These are phyloP conservation scores for Lepidium aucheri DNA, from an alignment of 345 rosid genomes.

Conservation along the genomic window DNA sequence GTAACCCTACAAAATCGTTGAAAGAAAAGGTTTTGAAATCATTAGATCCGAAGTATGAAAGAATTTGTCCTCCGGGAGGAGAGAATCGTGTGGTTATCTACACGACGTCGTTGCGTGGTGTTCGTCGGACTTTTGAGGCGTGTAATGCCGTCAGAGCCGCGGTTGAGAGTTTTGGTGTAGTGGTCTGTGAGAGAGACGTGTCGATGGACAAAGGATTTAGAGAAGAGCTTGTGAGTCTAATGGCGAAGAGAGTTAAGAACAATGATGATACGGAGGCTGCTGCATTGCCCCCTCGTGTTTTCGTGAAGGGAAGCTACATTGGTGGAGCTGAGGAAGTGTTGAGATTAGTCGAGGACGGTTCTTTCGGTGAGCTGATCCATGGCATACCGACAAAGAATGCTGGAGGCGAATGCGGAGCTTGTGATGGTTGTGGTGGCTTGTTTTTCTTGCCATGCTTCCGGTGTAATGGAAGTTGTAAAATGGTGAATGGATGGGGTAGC, in stretches of 20 bases:
- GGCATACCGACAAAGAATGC: constrained; percentile 46
- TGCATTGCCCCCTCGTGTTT: constrained; percentile 58
- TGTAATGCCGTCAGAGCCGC: constrained; percentile 61
- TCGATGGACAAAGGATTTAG: constrained; percentile 74
- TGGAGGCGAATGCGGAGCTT: constrained; percentile 26
- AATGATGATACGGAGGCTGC: background rate
- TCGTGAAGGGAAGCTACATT: constrained; percentile 67
- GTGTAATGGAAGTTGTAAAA: constrained; percentile 77
- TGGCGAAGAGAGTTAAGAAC: constrained; percentile 30
- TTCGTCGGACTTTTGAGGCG: constrained; percentile 73
- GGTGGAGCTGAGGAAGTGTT: constrained; percentile 85
- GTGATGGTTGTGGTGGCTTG: constrained; percentile 66
- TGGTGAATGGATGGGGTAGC: constrained; percentile 32
- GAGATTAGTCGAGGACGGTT: constrained; percentile 58
- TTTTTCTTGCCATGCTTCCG: constrained; percentile 69
- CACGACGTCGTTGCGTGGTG: constrained; percentile 68
- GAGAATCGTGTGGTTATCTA: constrained; percentile 59
- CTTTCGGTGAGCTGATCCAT: constrained; percentile 42
- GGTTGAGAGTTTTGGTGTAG: constrained; percentile 45
- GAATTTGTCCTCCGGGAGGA: constrained; percentile 56
- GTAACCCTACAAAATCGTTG: background rate
- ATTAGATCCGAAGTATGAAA: constrained; percentile 17
- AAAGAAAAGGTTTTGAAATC: background rate
- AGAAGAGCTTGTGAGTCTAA: constrained; percentile 49
- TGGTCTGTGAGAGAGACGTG: constrained; percentile 60